Evolutionary conservation across 164 flowering plant species (phyloP), one percentile per base, ranked within the genome.

Genomic region (Akebia trifoliata): DNA sequence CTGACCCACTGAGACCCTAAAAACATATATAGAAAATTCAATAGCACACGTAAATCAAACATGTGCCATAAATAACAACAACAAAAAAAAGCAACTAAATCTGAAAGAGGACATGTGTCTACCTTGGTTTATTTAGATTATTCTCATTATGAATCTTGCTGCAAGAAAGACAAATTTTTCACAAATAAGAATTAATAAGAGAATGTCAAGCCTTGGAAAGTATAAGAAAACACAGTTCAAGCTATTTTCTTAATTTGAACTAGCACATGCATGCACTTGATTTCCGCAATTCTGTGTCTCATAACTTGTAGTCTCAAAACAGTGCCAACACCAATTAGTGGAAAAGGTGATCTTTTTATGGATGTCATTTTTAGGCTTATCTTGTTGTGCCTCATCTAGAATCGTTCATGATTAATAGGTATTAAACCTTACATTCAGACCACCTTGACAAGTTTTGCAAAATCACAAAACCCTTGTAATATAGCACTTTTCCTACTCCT

Each of bases 1-100:
- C 21, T 62, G 59, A 29, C 63, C 69, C 50, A 24, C 38, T 29
- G 25, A 67, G 48, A 47, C 57, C 74, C 81, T 73, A 56, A 68
- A 34, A 18, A 50, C 20, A 59, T 6, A 32, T 17, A 52, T 6
- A 61, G 11, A 30, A 62, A 9, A 53, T 17, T 12, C 30, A 53
- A 44, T 31, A 44, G n/a, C 25, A 51, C 4, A 36, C 8, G 32
- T 18, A 45, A 25, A 44, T 60, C 32, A 8, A 31, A 34, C 7
- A 18, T n/a, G 8, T 25, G 17, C 28, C 15, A 45, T 32, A 12
- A 39, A 35, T 21, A 14, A 38, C 2, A 56, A 26, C 4, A 44
- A 40, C 14, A 20, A 12, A 18, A 25, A 7, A 58, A 6, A 21
- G 10, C 6, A n/a, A 30, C 45, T 15, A 3, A 44, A n/a, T n/a